phyloP scores from a whole-genome alignment of 1,284 basidiomycete genomes.

The Clitocybe nebularis region DNA sequence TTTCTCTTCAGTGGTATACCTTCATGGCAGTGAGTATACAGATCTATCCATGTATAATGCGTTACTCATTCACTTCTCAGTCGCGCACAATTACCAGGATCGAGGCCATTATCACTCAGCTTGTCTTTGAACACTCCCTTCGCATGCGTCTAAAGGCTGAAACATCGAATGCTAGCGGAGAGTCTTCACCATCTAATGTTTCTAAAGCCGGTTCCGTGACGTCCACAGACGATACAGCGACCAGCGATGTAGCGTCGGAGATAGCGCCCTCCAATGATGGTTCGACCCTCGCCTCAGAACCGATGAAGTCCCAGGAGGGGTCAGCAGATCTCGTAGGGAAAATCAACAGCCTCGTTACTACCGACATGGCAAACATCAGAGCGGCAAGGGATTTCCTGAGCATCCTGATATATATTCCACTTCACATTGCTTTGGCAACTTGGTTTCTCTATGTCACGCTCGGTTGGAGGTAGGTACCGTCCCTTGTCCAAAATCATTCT shows the following conservation, averaged over 20 bases:
- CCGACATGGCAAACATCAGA: constrained; percentile 11
- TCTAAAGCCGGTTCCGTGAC: constrained; percentile 2
- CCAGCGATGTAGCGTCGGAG: too few species aligned
- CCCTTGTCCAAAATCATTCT: not conserved
- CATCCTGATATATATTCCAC: constrained; percentile 7
- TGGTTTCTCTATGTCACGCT: constrained; percentile 25
- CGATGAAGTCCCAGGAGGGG: too few species aligned
- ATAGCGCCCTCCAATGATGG: too few species aligned
- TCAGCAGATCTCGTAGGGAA: constrained; percentile 15
- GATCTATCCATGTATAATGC: not conserved
- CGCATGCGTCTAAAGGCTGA: constrained; percentile 15
- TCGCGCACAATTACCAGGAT: constrained; percentile 10
- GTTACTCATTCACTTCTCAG: constrained; percentile 10
- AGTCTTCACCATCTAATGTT: constrained; percentile 2
- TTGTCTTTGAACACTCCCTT: constrained; percentile 14
- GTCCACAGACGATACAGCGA: not conserved
- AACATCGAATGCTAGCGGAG: not conserved
- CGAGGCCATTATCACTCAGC: constrained; percentile 15
- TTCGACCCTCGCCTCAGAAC: too few species aligned
- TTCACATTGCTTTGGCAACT: constrained; percentile 10
- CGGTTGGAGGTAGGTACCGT: constrained; percentile 26
- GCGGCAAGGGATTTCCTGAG: constrained; percentile 14
- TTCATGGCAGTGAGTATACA: not conserved
- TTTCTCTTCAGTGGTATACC: too few species aligned
- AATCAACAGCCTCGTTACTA: constrained; percentile 16